A percentile compares a stretch with the other conserved stretches of the same genome.
Evolutionary conservation across 257 asterid species (phyloP).

Genomic region (Salvia miltiorrhiza): DNA sequence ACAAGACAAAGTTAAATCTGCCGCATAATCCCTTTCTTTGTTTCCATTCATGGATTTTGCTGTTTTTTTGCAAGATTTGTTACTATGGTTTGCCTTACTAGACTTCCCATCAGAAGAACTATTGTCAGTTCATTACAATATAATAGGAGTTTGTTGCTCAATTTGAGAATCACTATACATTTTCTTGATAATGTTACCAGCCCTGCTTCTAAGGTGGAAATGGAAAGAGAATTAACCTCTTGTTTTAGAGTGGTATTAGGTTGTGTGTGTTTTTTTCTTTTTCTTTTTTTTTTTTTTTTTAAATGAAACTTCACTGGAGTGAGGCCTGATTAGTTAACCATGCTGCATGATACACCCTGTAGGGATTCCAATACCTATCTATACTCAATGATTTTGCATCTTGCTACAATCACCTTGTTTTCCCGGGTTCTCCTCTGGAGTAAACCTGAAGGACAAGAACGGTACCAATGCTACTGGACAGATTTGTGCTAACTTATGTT

Average conservation of each 20-base stretch:
- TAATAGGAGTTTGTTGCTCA: background rate
- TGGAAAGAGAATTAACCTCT: background rate
- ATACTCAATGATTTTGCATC: background rate
- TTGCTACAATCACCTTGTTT: background rate
- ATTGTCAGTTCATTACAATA: background rate
- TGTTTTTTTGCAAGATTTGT: background rate
- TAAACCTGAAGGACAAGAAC: background rate
- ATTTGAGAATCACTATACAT: background rate
- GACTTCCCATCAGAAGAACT: background rate
- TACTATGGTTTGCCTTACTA: background rate
- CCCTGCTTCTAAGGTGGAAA: slow-evolving; percentile 5
- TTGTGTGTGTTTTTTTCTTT: too few species aligned
- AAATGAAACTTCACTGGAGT: background rate
- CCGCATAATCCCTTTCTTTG: background rate
- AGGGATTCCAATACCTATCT: background rate
- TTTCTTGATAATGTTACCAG: background rate
- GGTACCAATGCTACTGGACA: background rate
- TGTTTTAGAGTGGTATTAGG: background rate
- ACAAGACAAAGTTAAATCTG: background rate
- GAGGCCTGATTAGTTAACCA: background rate
- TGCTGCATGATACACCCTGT: background rate
- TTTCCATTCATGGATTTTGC: slow-evolving; percentile 15
- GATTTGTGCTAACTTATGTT: background rate
- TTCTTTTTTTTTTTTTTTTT: too few species aligned
- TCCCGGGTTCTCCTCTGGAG: background rate